These are phyloP conservation scores for Kazachstania martiniae DNA, from an alignment of 805 yeast species.

Conservation along the genomic window DNA sequence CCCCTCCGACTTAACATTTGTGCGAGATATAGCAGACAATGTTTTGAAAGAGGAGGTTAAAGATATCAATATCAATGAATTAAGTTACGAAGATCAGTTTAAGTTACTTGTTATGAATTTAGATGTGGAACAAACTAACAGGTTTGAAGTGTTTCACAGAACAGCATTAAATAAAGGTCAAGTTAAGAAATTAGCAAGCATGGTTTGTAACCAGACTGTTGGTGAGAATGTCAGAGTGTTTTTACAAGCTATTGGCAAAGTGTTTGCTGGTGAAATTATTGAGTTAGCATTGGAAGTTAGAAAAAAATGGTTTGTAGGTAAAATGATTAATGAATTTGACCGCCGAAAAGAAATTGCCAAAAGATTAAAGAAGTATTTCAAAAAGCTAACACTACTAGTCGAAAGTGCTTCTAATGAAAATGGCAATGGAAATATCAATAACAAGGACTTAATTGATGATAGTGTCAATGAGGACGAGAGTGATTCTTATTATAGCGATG, in stretches of 20 bases:
- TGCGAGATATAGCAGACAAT: constrained; percentile 19
- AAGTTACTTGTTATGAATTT: constrained; percentile 59
- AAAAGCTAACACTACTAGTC: constrained; percentile 24
- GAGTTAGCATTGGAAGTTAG: constrained; percentile 72
- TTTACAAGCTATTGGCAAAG: constrained; percentile 77
- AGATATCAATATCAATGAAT: constrained; percentile 18
- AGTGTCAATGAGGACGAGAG: constrained; percentile 22
- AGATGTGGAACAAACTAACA: constrained; percentile 70
- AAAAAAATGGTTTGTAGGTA: constrained; percentile 38
- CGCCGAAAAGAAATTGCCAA: constrained; percentile 32
- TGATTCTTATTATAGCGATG: constrained; percentile 25
- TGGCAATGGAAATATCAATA: constrained; percentile 4
- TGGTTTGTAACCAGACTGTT: constrained; percentile 68
- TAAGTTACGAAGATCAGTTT: constrained; percentile 45
- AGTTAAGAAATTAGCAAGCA: constrained; percentile 69
- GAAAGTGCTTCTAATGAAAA: too few species aligned
- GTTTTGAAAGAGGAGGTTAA: constrained; percentile 1
- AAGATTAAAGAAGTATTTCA: constrained; percentile 28
- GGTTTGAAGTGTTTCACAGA: constrained; percentile 81
- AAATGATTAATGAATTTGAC: constrained; percentile 28
- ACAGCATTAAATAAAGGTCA: constrained; percentile 64
- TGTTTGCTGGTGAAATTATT: constrained; percentile 81
- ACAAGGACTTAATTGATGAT: constrained; percentile 8
- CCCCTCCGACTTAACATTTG: constrained; percentile 17
- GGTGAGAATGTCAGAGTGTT: constrained; percentile 73